A percentile compares a stretch with the other conserved stretches of the same genome.
These are phyloP conservation scores for Cyathus striatus DNA, from an alignment of 768 basidiomycete genomes.

Conservation along the genomic window DNA sequence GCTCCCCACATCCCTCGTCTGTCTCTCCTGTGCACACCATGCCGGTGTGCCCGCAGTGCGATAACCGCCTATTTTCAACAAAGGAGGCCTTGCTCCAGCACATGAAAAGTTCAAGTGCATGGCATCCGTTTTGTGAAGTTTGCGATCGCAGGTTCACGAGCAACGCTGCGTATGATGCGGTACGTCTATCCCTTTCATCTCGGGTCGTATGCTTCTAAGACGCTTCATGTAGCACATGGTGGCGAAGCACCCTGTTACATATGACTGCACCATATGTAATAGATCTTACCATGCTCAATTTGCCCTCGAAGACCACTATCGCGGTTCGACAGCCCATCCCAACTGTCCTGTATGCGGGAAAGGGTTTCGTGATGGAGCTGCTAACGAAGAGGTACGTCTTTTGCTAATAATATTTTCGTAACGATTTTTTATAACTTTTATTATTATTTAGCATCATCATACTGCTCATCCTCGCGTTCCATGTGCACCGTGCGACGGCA, in stretches of 20 bases:
- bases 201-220: not conserved
- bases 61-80: constrained; percentile 24
- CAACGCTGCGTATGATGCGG: constrained; percentile 29
- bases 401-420: not conserved
- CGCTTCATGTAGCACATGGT: constrained; percentile 28
- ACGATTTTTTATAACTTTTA: constrained; percentile 2
- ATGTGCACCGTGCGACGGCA: constrained; percentile 23
- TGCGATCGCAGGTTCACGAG: constrained; percentile 32
- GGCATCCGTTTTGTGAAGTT: constrained; percentile 26
- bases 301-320: constrained; percentile 40
- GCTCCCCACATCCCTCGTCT: not conserved
- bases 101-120: constrained; percentile 25
- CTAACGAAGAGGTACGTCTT: constrained; percentile 28
- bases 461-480: constrained; percentile 18
- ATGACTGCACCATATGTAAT: constrained; percentile 29
- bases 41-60: constrained; percentile 24
- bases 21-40: not conserved
- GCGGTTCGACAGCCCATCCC: constrained; percentile 38
- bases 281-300: constrained; percentile 26
- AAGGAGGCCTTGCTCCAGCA: constrained; percentile 35
- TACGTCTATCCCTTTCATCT: constrained; percentile 13
- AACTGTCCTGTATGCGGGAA: constrained; percentile 39
- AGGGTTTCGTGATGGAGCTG: constrained; percentile 30
- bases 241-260: constrained; percentile 38
- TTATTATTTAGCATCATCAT: constrained; percentile 23